Percentiles rank a stretch among this genome's conserved stretches.
Conservation (phyloP, 371 early-diverging fungal species). For the Encephalitozoon cuniculi region DNA sequence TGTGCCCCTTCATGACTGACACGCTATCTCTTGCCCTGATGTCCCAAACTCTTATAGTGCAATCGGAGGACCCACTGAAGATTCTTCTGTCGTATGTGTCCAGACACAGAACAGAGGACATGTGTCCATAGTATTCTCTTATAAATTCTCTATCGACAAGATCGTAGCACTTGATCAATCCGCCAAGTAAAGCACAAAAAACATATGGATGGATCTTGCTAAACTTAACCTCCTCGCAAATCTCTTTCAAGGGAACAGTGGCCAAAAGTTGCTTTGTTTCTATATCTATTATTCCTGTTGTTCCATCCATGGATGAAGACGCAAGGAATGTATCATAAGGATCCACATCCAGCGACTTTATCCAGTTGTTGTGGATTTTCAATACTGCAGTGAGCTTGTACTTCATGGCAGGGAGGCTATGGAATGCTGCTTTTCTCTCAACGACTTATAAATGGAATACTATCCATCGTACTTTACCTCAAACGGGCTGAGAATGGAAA, state of each 20-base stretch:
- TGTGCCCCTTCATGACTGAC: background rate
- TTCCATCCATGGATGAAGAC: background rate
- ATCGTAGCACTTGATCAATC: background rate
- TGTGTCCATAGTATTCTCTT: constrained; percentile 2
- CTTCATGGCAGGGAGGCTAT: background rate
- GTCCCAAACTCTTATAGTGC: constrained; percentile 1
- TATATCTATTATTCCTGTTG: background rate
- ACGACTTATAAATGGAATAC: background rate
- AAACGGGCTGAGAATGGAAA: background rate
- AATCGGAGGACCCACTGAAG: constrained; percentile 3
- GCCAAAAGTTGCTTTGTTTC: background rate
- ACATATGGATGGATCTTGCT: background rate
- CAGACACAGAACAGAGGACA: constrained; percentile 6
- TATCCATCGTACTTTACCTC: background rate
- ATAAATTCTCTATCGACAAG: constrained; percentile 1
- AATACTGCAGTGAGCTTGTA: background rate
- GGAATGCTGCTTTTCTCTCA: background rate
- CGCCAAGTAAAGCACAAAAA: background rate
- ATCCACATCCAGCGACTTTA: constrained; percentile 1
- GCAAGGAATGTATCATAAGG: constrained; percentile 8
- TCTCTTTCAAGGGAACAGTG: background rate
- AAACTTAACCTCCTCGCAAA: background rate
- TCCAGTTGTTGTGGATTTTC: constrained; percentile 1
- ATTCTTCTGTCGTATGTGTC: background rate
- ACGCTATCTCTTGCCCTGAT: background rate